Evolutionary conservation across 2,329 filamentous ascomycete species (phyloP).

Genomic region (Acrodontium crateriforme): DNA sequence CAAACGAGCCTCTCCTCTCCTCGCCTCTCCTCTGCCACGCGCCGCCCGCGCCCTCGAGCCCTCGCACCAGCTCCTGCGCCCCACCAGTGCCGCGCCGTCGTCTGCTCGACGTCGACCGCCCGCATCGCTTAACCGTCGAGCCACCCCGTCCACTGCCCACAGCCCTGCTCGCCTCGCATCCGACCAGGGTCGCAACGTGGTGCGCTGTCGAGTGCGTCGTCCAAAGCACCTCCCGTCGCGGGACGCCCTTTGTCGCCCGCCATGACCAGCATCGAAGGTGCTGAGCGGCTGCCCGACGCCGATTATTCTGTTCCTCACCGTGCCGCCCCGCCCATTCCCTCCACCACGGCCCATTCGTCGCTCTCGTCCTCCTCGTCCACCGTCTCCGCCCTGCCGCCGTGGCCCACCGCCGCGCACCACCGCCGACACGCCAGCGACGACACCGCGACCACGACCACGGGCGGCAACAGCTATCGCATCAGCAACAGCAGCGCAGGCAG

Average conservation of each 20-base stretch:
- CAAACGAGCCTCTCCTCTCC: no score
- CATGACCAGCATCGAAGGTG: constrained; percentile 5
- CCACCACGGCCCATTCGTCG: constrained; percentile 2
- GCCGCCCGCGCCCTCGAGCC: no score
- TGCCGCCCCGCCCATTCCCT: constrained; percentile 7
- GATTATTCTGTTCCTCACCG: constrained; percentile 14
- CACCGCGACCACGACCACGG: neutral
- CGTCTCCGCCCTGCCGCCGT: constrained; percentile 2
- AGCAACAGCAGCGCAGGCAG: constrained; percentile 3
- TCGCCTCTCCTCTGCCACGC: no score
- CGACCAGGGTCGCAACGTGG: neutral
- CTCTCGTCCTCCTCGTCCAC: constrained; percentile 1
- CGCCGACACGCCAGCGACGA: neutral
- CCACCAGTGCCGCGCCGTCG: no score
- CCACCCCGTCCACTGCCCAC: neutral
- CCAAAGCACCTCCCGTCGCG: neutral
- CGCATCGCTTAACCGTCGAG: no score
- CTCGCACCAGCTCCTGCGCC: no score
- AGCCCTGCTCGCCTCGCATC: neutral
- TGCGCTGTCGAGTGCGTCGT: neutral
- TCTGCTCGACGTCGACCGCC: no score
- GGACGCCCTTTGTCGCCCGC: neutral
- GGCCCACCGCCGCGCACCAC: constrained; percentile 2
- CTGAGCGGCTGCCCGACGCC: constrained; percentile 8
- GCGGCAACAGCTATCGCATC: constrained; percentile 2